Evolutionary conservation across 352 stramenopile genomes (phyloP), one percentile per base, ranked within the genome.

Genomic region (Phytopythium kandeliae): DNA sequence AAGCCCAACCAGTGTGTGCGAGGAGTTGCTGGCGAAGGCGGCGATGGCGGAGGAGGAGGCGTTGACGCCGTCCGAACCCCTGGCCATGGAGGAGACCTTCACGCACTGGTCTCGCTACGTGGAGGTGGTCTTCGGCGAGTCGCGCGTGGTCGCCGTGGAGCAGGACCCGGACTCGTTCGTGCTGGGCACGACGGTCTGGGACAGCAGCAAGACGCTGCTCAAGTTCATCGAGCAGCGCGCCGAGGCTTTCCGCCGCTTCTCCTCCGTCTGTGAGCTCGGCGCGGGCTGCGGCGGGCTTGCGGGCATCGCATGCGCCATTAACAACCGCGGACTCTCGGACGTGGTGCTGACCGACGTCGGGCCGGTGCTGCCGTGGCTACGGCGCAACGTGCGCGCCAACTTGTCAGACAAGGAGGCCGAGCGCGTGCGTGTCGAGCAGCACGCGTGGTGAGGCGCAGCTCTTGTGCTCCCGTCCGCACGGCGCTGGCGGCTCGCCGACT

Each of bases 111-210:
- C 76, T 55, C 76, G 76, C n/a, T 79, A 60, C 60, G 74, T 90
- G 24, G 74, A 88, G 37, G 69, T 88, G n/a, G 33, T 61, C 16
- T 79, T 78, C 50, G 65, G 56, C 21, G 30, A 42, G 19, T 38
- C 47, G 19, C 69, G 79, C 40, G 67, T 86, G 47, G 46, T 92
- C 35, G 62, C 71, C 0, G 69, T 79, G 19, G 70, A 78, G 57
- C 82, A 92, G 50, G 82, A 92, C 30, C 82, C 82, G 21, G 74
- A 88, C 65, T 90, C 82, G 55, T 89, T 89, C 62, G 73, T 92
- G 51, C 61, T 92, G 44, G 82, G 78, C 34, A 90, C 77, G 38
- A 92, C 82, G 6, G 78, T 92, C 41, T 90, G 82, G 81, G 81
- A 92, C 69, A 88, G 74, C 54, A 87, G 74, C 71, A 92, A 92